phyloP scores from a whole-genome alignment of 2,329 filamentous ascomycete genomes.

The Fulvia fulva region DNA sequence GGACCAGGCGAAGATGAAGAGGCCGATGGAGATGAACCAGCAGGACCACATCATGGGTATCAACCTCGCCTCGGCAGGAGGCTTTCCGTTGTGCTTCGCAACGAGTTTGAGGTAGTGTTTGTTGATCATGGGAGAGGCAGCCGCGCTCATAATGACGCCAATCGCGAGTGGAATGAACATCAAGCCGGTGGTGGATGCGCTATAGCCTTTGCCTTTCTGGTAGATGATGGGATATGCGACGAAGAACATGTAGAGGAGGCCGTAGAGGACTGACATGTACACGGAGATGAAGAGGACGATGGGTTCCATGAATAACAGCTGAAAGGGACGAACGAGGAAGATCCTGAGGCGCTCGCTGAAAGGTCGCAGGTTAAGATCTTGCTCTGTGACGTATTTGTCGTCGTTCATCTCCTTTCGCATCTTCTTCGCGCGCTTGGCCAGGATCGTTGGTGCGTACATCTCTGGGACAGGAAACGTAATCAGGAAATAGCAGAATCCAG shows the following conservation, averaged over 20 bases:
- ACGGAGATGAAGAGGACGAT: conserved; percentile 80
- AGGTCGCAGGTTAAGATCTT: conserved; percentile 71
- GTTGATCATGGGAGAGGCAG: conserved; percentile 63
- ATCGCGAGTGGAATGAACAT: conserved; percentile 46
- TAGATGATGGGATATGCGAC: conserved; percentile 65
- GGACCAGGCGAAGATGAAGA: conserved; percentile 67
- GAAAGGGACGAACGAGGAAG: conserved; percentile 78
- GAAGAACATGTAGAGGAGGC: conserved; percentile 57
- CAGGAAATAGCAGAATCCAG: conserved; percentile 64
- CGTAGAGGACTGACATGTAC: conserved; percentile 52
- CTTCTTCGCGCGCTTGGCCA: conserved; percentile 65
- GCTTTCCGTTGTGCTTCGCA: conserved; percentile 62
- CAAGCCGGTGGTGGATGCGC: conserved; percentile 70
- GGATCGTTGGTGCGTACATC: conserved; percentile 78
- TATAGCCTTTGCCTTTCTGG: conserved; percentile 74
- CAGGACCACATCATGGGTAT: conserved; percentile 63
- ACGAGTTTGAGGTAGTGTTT: conserved; percentile 69
- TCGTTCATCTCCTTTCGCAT: conserved; percentile 67
- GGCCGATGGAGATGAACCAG: conserved; percentile 60
- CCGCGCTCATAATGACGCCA: conserved; percentile 27
- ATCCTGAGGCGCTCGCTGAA: conserved; percentile 64
- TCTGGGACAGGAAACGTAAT: conserved; percentile 88
- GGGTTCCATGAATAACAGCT: conserved; percentile 76
- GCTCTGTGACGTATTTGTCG: conserved; percentile 67
- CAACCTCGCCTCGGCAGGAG: conserved; percentile 72